Percentiles rank a stretch among this genome's conserved stretches.
Evolutionary conservation across 768 basidiomycete genomes (phyloP).

Genomic region (Suillus subluteus): DNA sequence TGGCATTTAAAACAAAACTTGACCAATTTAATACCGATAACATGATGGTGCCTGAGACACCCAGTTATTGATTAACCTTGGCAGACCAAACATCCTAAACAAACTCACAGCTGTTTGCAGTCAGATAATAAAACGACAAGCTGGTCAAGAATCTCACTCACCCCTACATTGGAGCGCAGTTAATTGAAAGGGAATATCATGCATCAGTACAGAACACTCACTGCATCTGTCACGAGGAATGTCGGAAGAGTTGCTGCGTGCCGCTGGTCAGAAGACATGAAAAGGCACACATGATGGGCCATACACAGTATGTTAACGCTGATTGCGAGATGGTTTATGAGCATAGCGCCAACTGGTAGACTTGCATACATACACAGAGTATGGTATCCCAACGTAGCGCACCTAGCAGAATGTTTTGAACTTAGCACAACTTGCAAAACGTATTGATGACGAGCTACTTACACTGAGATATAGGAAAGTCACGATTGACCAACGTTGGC

Average conservation of each 20-base stretch:
- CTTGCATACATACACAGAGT: neutral
- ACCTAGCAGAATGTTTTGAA: neutral
- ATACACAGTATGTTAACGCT: neutral
- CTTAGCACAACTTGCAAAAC: neutral
- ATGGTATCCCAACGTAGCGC: neutral
- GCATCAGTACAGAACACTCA: neutral
- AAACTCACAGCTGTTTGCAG: neutral
- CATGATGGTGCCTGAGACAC: neutral
- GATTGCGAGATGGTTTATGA: neutral
- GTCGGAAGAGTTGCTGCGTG: neutral
- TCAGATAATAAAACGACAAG: neutral
- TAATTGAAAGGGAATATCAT: neutral
- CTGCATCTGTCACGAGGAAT: neutral
- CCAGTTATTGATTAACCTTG: neutral
- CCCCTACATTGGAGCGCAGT: neutral
- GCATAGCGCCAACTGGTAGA: neutral
- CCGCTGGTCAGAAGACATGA: neutral
- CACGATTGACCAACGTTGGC: neutral
- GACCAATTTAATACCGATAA: neutral
- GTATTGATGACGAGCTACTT: neutral
- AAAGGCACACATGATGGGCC: neutral
- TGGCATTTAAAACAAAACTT: neutral
- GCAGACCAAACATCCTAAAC: neutral
- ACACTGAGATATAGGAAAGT: slow-evolving; percentile 1
- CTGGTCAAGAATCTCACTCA: neutral